Evolutionary conservation across 352 stramenopile genomes (phyloP).

Genomic region (Phytophthora sansomeana): DNA sequence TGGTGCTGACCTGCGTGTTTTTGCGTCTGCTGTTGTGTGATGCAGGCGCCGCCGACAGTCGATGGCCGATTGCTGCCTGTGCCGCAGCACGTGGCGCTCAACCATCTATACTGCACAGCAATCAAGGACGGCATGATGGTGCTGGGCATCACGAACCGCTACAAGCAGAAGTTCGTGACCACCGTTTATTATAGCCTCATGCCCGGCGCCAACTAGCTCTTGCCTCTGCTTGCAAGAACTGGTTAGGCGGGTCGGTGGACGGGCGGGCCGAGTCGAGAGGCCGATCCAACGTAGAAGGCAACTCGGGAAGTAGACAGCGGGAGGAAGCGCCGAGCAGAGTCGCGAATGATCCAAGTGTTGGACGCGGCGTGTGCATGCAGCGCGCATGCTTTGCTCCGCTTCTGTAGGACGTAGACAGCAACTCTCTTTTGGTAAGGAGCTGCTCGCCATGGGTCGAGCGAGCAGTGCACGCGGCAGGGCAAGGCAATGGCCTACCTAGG

Average conservation of each 20-base stretch:
- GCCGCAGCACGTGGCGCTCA: slow-evolving; percentile 98
- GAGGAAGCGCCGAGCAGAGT: slow-evolving; percentile 34
- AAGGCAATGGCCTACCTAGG: slow-evolving; percentile 33
- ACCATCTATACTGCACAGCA: slow-evolving; percentile 99
- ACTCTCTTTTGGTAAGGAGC: slow-evolving; percentile 35
- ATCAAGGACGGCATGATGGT: slow-evolving; percentile 99
- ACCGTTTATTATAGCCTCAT: slow-evolving; percentile 98
- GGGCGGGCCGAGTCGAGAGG: slow-evolving; percentile 2
- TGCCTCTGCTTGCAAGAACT: slow-evolving; percentile 17
- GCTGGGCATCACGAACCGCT: slow-evolving; percentile 97
- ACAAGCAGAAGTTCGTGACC: slow-evolving; percentile 98
- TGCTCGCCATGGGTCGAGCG: slow-evolving; percentile 30
- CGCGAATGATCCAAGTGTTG: slow-evolving; percentile 54
- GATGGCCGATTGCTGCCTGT: slow-evolving; percentile 96
- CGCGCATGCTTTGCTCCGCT: slow-evolving; percentile 35
- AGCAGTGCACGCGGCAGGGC: slow-evolving; percentile 27
- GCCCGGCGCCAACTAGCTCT: slow-evolving; percentile 78
- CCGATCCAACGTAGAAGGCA: slow-evolving; percentile 20
- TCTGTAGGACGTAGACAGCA: slow-evolving; percentile 46
- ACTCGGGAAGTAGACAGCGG: slow-evolving; percentile 30
- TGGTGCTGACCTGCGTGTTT: slow-evolving; percentile 29
- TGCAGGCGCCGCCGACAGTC: slow-evolving; percentile 91
- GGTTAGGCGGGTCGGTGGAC: slow-evolving; percentile 10
- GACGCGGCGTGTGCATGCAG: slow-evolving; percentile 43
- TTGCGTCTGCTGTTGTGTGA: slow-evolving; percentile 24